Evolutionary conservation across 163 green algal species (phyloP).

Genomic region (Trebouxia gelatinosa): DNA sequence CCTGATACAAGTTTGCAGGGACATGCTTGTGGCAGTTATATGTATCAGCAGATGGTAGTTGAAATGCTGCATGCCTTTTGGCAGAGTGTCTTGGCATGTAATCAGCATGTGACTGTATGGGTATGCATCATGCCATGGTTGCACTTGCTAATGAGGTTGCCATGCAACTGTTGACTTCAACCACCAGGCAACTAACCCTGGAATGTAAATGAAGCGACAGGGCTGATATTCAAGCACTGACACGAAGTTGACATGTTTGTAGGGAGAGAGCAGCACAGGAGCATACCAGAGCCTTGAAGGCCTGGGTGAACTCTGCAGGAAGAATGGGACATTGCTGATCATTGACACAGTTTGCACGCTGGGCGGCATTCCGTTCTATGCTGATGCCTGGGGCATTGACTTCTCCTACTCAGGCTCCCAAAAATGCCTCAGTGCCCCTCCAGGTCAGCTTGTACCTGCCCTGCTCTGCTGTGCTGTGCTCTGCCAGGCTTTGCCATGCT

Average conservation of each 20-base stretch:
- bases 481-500: no score
- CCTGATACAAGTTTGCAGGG: background rate
- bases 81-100: background rate
- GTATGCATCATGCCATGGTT: no score
- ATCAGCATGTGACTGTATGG: background rate
- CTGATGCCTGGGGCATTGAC: conserved; percentile 82
- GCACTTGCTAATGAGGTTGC: background rate
- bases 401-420: conserved; percentile 89
- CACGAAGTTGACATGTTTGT: conserved; percentile 50
- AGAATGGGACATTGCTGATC: conserved; percentile 81
- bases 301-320: conserved; percentile 66
- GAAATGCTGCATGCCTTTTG: no score
- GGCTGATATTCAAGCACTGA: background rate
- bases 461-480: background rate
- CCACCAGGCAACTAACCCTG: no score
- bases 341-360: conserved; percentile 95
- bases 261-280: conserved; percentile 89
- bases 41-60: no score
- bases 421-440: conserved; percentile 86
- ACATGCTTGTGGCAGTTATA: no score
- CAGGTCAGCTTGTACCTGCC: conserved; percentile 46
- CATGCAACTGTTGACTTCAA: background rate
- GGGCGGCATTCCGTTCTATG: conserved; percentile 87
- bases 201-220: background rate
- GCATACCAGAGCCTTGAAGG: conserved; percentile 84